Base-by-base conservation (phyloP, 176 grass and related monocot species). In the Saccharum officinarum region DNA sequence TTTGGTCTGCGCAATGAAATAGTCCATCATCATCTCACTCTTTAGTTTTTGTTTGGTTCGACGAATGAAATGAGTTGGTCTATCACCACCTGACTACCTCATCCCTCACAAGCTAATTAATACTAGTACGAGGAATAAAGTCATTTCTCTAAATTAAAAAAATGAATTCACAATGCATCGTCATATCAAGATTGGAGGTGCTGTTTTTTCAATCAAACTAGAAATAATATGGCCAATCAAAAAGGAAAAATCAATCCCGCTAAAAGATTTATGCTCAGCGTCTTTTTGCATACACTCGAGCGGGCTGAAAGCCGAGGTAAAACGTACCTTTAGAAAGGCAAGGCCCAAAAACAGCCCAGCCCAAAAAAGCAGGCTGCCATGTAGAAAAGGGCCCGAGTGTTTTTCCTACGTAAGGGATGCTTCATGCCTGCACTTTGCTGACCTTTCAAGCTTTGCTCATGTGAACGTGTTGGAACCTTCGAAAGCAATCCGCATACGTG, bases 391-490 rank as follows among this genome's bases (percentile, higher is more conserved):
- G 20, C 8, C 20, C 7, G 28, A 28, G 20, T 59, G 55, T 52
- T 52, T 54, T 54, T 3, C 50, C 50, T 54, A 50, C 41, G 10
- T 44, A 11, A 33, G 40, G 42, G 44, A 12, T 11, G 12, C 28
- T 28, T 28, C 28, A 46, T 46, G 44, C 44, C 4, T 46, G 52
- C 52, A 57, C 54, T 59, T 59, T 59, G 54, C 54, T 59, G 54
- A 22, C 18, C 60, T 76, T 30, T 57, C 42, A 77, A 77, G 63
- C 73, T 84, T 63, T 41, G 34, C 39, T 3, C 46, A 69, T 77
- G 64, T 78, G 82, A 25, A 47, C 45, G 5, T 52, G 49, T 18
- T 49, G 16, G 69, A 81, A 80, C 60, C 78, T 87, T 81, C 69
- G 49, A 87, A 87, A 87, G 78, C 78, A 65, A 80, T 47, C 6